phyloP scores from a whole-genome alignment of 805 yeast species.

The Yamadazyma ubonensis region DNA sequence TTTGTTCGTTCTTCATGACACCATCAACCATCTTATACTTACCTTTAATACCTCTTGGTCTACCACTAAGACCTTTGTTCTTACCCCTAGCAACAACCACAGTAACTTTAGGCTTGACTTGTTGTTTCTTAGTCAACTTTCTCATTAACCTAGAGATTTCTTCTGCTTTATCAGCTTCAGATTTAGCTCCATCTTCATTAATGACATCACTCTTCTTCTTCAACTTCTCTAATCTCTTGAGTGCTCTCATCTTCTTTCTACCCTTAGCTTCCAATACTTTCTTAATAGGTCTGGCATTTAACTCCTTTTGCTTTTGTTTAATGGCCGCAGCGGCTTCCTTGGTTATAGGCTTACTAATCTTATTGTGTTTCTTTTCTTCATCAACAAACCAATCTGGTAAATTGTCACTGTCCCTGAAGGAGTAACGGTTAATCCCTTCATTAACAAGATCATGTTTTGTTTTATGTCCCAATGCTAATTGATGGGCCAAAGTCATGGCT shows the following conservation, averaged over 20 bases:
- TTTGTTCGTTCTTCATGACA: slow-evolving; percentile 92
- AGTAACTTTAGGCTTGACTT: slow-evolving; percentile 75
- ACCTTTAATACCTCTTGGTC: slow-evolving; percentile 97
- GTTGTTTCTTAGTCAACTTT: slow-evolving; percentile 71
- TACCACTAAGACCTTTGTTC: slow-evolving; percentile 84
- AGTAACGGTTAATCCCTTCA: slow-evolving; percentile 88
- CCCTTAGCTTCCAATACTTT: slow-evolving; percentile 98
- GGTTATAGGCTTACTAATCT: slow-evolving; percentile 86
- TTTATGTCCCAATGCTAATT: slow-evolving; percentile 85
- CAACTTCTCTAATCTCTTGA: slow-evolving; percentile 79
- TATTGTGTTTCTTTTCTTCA: slow-evolving; percentile 85
- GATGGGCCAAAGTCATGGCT: slow-evolving; percentile 98
- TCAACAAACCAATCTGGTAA: slow-evolving; percentile 97
- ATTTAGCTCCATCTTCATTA: slow-evolving; percentile 80
- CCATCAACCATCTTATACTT: slow-evolving; percentile 99
- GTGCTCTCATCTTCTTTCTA: slow-evolving; percentile 91
- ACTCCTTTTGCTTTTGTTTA: slow-evolving; percentile 46
- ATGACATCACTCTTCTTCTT: slow-evolving; percentile 91
- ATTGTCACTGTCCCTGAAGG: slow-evolving; percentile 88
- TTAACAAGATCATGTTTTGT: slow-evolving; percentile 82
- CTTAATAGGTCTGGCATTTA: slow-evolving; percentile 97
- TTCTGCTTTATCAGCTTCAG: slow-evolving; percentile 92
- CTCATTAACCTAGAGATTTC: slow-evolving; percentile 86
- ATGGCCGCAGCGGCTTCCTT: slow-evolving; percentile 65
- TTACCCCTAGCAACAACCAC: slow-evolving; percentile 84